Percentiles rank a stretch among this genome's conserved stretches.
phyloP scores from a whole-genome alignment of 139 green algal species.

The Coccomyxa sp. region DNA sequence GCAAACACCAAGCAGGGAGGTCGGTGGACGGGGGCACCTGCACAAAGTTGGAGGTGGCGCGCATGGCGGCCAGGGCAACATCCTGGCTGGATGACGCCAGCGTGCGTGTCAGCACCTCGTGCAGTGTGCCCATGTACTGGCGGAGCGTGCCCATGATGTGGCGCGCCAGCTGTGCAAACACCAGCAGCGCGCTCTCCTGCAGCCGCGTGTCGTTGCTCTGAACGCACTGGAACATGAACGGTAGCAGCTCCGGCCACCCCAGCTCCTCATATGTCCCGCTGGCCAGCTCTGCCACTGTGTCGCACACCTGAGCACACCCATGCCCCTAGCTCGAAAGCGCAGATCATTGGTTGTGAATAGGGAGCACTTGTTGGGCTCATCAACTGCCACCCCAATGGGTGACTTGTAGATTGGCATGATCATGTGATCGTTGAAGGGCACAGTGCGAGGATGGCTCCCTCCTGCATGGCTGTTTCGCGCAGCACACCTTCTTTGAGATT shows the following conservation, averaged over 20 bases:
- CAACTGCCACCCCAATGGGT: not conserved
- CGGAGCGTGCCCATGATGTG: slow-evolving; percentile 62
- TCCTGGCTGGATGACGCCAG: slow-evolving; percentile 32
- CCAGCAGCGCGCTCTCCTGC: slow-evolving; percentile 56
- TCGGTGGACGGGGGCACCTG: slow-evolving; percentile 10
- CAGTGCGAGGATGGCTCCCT: too few species aligned
- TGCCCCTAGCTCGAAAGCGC: too few species aligned
- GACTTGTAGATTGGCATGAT: too few species aligned
- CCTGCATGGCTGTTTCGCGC: too few species aligned
- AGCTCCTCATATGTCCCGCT: slow-evolving; percentile 45
- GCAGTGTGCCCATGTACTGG: slow-evolving; percentile 57
- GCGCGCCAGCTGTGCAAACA: slow-evolving; percentile 75
- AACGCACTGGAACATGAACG: slow-evolving; percentile 81
- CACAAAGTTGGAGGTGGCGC: slow-evolving; percentile 68
- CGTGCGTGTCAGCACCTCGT: slow-evolving; percentile 34
- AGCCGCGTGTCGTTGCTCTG: slow-evolving; percentile 37
- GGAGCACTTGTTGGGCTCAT: not conserved
- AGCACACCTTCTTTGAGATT: slow-evolving; percentile 40
- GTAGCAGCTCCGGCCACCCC: slow-evolving; percentile 91
- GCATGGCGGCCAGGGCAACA: slow-evolving; percentile 71
- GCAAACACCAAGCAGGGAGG: too few species aligned
- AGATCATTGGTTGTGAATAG: not conserved
- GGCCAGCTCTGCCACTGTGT: slow-evolving; percentile 81
- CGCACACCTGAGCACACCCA: slow-evolving; percentile 59
- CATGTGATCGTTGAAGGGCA: too few species aligned